These are phyloP conservation scores for Gossypium aridum DNA, from an alignment of 441 rosid species.

Conservation along the genomic window DNA sequence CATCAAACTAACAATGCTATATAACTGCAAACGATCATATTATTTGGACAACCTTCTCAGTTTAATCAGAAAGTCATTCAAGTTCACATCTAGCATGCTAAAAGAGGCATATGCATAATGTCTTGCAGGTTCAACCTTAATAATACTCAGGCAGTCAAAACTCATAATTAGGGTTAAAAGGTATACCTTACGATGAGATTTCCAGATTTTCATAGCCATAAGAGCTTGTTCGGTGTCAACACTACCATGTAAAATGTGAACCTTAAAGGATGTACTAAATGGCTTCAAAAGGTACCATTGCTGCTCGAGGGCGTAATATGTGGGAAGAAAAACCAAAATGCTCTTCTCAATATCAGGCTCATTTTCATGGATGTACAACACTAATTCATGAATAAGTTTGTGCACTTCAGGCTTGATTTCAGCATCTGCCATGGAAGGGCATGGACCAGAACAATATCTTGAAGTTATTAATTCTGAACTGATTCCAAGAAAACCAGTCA, in stretches of 20 bases:
- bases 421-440: slow-evolving; percentile 54
- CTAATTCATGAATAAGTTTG: slow-evolving; percentile 64
- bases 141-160: slow-evolving; percentile 8
- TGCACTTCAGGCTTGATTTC: slow-evolving; percentile 70
- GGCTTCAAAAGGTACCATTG: slow-evolving; percentile 72
- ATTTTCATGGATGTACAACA: slow-evolving; percentile 59
- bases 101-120: background rate
- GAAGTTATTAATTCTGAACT: slow-evolving; percentile 38
- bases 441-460: slow-evolving; percentile 54
- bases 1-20: background rate
- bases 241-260: slow-evolving; percentile 85
- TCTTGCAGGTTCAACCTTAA: background rate
- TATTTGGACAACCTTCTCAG: background rate
- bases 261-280: slow-evolving; percentile 48
- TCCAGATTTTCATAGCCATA: slow-evolving; percentile 76
- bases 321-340: slow-evolving; percentile 92
- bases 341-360: slow-evolving; percentile 88
- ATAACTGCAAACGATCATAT: slow-evolving; percentile 1
- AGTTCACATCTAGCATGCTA: background rate
- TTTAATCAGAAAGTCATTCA: background rate
- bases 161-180: slow-evolving; percentile 12
- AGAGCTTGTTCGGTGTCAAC: slow-evolving; percentile 85
- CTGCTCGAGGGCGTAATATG: slow-evolving; percentile 75
- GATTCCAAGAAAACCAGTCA: slow-evolving; percentile 49
- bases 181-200: slow-evolving; percentile 83